phyloP scores from a whole-genome alignment of 495 filamentous ascomycete species.

The Articulospora tetracladia region DNA sequence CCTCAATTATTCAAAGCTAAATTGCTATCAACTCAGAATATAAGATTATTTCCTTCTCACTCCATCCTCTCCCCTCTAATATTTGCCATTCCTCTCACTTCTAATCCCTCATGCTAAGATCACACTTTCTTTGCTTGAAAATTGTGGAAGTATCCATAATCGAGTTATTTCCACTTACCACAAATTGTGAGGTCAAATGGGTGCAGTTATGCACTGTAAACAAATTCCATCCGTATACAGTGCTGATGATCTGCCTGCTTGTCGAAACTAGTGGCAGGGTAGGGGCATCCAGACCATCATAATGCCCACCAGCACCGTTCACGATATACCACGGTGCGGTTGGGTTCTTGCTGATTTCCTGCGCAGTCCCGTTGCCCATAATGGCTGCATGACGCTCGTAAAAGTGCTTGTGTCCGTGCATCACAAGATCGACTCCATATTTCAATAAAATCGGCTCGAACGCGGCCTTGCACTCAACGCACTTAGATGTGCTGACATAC shows the following conservation, averaged over 20 bases:
- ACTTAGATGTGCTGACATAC: slow-evolving; percentile 33
- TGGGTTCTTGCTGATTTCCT: slow-evolving; percentile 39
- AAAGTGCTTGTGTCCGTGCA: slow-evolving; percentile 46
- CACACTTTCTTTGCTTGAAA: slow-evolving; percentile 23
- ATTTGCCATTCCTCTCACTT: neutral
- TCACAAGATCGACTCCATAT: slow-evolving; percentile 47
- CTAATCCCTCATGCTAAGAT: neutral
- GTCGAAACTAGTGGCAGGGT: neutral
- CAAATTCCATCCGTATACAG: slow-evolving; percentile 28
- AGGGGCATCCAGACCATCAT: slow-evolving; percentile 35
- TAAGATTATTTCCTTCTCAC: too few relatives aligned
- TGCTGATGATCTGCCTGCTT: neutral
- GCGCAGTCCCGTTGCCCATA: slow-evolving; percentile 32
- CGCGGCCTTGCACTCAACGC: slow-evolving; percentile 39
- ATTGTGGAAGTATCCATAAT: slow-evolving; percentile 32
- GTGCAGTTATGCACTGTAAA: slow-evolving; percentile 34
- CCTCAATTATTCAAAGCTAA: too few relatives aligned
- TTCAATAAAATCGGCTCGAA: slow-evolving; percentile 44
- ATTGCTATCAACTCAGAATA: too few relatives aligned
- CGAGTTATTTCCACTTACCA: slow-evolving; percentile 27
- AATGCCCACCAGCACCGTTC: slow-evolving; percentile 44
- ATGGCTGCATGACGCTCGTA: slow-evolving; percentile 35
- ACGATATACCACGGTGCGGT: slow-evolving; percentile 46
- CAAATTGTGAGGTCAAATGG: slow-evolving; percentile 31
- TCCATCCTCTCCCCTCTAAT: too few relatives aligned